Evolutionary conservation across 805 yeast genomes (phyloP), one percentile per base, ranked within the genome.

Genomic region (Saccharomycopsis sp.): DNA sequence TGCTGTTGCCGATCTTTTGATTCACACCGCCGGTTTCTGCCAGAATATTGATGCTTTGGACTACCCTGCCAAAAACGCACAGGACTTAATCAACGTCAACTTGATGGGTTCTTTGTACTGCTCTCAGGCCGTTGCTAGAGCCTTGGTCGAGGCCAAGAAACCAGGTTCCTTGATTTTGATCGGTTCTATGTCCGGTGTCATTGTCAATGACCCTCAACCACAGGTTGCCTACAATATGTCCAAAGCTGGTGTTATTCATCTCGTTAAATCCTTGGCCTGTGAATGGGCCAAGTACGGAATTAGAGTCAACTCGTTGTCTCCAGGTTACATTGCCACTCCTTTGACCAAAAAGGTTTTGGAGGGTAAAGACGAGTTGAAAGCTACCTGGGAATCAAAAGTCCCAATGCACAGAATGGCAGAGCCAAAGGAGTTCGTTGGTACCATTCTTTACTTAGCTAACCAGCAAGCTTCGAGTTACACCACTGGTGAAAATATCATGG

Each of bases 361-460:
- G 56, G 86, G 85, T 29, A 75, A 79, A 66, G 72, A 77, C 53
- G 84, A 77, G 56, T 74, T 87, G 79, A 85, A 84, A 72, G 80
- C 84, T 55, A 78, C 82, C 57, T 87, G 93, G 93, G 86, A 85
- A 67, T 71, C 81, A 29, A 81, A 81, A 72, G 77, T 85, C 58
- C 96, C 96, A 67, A 78, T 84, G 83, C 82, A 82, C 68, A 82
- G 96, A 75, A 84, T 89, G 87, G 92, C 96, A 47, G 89, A 85
- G 66, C 93, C 94, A 62, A 79, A 83, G 68, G 96, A 88, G 73
- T 86, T 87, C 69, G 86, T 86, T 47, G 96, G 96, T 47, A 78
- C 89, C 41, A 77, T 86, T 58, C 74, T 89, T 63, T 89, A 86
- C 77, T 78, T 88, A 75, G 84, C 92, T 24, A 79, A 87, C 44